These are phyloP conservation scores for Lindgomyces ingoldianus DNA, from an alignment of 495 filamentous ascomycete genomes.

Conservation along the genomic window DNA sequence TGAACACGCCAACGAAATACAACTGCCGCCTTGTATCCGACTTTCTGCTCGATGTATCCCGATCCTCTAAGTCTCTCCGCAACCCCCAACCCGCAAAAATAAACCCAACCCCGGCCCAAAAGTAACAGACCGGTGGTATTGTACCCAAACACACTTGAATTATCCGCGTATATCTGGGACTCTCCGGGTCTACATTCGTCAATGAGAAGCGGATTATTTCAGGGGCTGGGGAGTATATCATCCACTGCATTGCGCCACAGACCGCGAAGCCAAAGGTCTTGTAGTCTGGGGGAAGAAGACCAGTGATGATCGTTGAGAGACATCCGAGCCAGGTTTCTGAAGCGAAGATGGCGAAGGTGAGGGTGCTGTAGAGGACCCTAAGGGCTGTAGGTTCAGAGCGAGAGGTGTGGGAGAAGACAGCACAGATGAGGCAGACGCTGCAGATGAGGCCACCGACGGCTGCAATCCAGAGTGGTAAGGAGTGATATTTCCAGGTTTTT, in stretches of 20 bases:
- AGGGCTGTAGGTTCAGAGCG: constrained; percentile 23
- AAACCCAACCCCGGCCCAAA: not conserved
- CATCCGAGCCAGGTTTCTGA: constrained; percentile 46
- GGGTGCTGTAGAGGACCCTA: constrained; percentile 40
- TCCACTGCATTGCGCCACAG: constrained; percentile 35
- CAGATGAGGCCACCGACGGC: constrained; percentile 45
- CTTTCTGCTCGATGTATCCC: not conserved
- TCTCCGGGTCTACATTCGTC: not conserved
- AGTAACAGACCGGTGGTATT: not conserved
- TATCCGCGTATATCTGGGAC: not conserved
- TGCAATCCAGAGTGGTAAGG: constrained; percentile 39
- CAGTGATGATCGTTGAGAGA: constrained; percentile 35
- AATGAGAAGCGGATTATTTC: not conserved
- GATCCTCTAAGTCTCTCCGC: not conserved
- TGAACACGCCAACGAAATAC: too few relatives aligned
- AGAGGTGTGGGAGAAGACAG: constrained; percentile 37
- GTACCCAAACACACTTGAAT: not conserved
- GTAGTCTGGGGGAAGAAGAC: constrained; percentile 38
- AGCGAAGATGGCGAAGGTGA: constrained; percentile 41
- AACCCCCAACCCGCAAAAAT: not conserved
- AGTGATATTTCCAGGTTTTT: constrained; percentile 18
- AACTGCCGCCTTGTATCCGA: too few relatives aligned
- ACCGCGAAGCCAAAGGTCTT: constrained; percentile 46
- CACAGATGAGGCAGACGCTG: constrained; percentile 42
- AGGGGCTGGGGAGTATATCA: constrained; percentile 31